Evolutionary conservation across 352 stramenopile genomes (phyloP), one percentile per base, ranked within the genome.

Genomic region (Phytophthora lateralis): DNA sequence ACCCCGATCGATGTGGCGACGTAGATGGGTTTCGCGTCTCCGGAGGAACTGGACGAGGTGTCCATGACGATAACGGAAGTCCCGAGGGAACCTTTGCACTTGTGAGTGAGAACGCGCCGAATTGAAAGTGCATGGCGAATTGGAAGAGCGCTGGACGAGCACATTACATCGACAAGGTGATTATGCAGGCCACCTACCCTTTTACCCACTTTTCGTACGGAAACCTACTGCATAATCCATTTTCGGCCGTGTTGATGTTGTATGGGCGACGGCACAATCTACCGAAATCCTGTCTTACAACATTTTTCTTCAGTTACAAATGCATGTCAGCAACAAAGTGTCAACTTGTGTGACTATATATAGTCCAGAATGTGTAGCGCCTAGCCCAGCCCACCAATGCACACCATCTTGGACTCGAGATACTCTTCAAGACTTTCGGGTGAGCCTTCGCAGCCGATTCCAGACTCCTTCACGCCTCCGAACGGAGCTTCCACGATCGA

Each of bases 351-450:
- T 41, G 6, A n/a, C 3, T 41, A n/a, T n/a, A n/a, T n/a, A n/a
- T n/a, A 12, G 5, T 7, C 4, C n/a, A 42, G n/a, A 20, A 42
- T 20, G 21, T 42, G 4, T 18, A 18, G 35, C 8, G 18, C 52
- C 29, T 44, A 60, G 12, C 41, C 52, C 30, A 66, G 15, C 11
- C 59, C 59, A 10, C 51, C 59, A 11, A 67, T 52, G 14, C 39
- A 66, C 14, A 66, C 15, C 48, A 58, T 68, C 60, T 99, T 99
- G 10, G 88, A 95, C 72, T 99, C 92, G 21, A 96, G 55, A 71
- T 98, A 99, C 71, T 98, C 96, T 21, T 94, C 82, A 14, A 97
- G 47, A 0, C 95, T 94, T 14, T 89, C 55, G n/a, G 74, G 70
- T 1, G 79, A 88, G 55, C 89, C 96, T 55, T 98, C 90, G 43